These are phyloP conservation scores for Pulveroboletus sp. DNA, from an alignment of 768 basidiomycete species.

Conservation along the genomic window DNA sequence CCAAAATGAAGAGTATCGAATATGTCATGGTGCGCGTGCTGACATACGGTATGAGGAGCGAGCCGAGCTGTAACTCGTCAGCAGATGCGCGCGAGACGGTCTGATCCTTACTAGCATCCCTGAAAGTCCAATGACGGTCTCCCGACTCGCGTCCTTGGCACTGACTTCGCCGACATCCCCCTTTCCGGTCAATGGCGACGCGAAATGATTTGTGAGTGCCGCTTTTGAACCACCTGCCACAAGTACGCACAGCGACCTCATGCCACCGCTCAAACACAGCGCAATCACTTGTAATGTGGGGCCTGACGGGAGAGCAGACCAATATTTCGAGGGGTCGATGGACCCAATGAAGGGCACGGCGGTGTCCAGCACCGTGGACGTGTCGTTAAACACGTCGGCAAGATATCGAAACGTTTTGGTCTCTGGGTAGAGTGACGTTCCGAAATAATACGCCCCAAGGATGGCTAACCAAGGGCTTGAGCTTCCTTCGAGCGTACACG, in stretches of 20 bases:
- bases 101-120: constrained; percentile 57
- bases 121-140: constrained; percentile 56
- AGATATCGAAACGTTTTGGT: constrained; percentile 65
- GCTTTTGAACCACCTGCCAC: too few species aligned
- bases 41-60: constrained; percentile 53
- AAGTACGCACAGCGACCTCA: constrained; percentile 39
- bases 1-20: constrained; percentile 44
- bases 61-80: constrained; percentile 44
- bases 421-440: constrained; percentile 63
- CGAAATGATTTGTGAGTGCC: too few species aligned
- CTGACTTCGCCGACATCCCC: too few species aligned
- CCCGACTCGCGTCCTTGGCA: too few species aligned
- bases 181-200: too few species aligned
- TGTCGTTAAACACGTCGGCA: constrained; percentile 64
- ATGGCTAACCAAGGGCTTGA: constrained; percentile 44
- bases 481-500: not conserved
- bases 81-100: not conserved
- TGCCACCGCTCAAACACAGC: constrained; percentile 54
- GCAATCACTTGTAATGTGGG: constrained; percentile 40
- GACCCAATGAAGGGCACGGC: constrained; percentile 51
- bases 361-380: constrained; percentile 54
- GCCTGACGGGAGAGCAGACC: constrained; percentile 31
- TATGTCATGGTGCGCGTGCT: constrained; percentile 47
- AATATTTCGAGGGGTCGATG: constrained; percentile 23
- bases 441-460: constrained; percentile 53